Base-by-base conservation (phyloP, 176 grass and related monocot species). In the Cymbopogon citratus region DNA sequence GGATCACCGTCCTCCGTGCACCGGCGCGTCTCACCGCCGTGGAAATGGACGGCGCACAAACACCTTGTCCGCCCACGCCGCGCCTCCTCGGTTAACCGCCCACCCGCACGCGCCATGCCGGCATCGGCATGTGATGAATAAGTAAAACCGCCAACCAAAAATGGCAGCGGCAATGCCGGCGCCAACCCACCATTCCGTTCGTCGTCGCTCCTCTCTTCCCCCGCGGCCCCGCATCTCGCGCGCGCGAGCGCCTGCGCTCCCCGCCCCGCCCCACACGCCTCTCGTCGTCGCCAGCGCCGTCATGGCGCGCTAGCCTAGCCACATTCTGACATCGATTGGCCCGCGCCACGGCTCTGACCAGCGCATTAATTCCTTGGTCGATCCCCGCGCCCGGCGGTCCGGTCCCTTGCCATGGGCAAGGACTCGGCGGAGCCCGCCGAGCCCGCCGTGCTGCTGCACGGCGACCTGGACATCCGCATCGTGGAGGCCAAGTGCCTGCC, bases 391-490 rank as follows among this genome's bases (percentile, higher is more conserved):
- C 35, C 9, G 35, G 9, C 41, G 39, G 46, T 51, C 46, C 46
- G 16, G 16, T 49, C 25, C 39, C 13, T 45, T 46, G 6, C 19
- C 12, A 68, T 68, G 79, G 79, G 66, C 13, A 86, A 78, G 65
- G 15, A 52, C n/a, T 66, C 51, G 51, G 18, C 62, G 35, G 81
- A 56, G 10, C 14, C 51, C 11, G 26, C 51, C 11, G 34, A 48
- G 8, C 4, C 23, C 64, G 56, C 66, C 77, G 48, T 79, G 51
- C 51, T 54, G 43, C 76, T 94, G 48, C 89, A 94, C 40, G 89
- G 92, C 34, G 89, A 91, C 52, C 60, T 94, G 25, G 89, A 94
- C 76, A 91, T 94, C 21, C 82, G 84, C 89, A 94, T 94, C 35
- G 63, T 81, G 21, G 92, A 94, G 84, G 92, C 92, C 27, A 82